A percentile compares a stretch with the other conserved stretches of the same genome.
Conservation (phyloP, 75 land plant genomes). For the Sequoiadendron giganteum region DNA sequence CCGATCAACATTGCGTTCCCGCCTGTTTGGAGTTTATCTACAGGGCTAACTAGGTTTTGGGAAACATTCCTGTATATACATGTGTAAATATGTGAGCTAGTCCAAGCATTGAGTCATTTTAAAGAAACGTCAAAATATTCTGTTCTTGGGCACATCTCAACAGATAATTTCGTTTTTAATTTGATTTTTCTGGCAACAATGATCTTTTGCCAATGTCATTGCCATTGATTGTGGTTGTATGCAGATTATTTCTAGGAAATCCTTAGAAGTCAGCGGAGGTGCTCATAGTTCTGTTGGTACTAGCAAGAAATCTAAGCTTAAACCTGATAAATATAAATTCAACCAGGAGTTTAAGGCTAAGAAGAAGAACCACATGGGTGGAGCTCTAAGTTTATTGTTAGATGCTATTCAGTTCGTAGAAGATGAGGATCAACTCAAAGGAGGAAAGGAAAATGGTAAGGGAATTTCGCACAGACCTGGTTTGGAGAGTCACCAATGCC, state of each 20-base stretch:
- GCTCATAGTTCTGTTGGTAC: neutral
- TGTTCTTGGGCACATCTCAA: neutral
- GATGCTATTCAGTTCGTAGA: neutral
- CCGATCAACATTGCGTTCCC: neutral
- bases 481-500: neutral
- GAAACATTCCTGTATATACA: neutral
- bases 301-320: neutral
- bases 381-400: neutral
- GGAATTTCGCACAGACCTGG: neutral
- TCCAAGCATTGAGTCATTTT: neutral
- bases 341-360: neutral
- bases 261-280: neutral
- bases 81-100: neutral
- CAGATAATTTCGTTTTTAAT: neutral
- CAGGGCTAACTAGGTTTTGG: neutral
- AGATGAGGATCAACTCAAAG: neutral
- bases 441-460: neutral
- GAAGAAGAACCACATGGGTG: neutral
- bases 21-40: neutral
- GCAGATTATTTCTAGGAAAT: neutral
- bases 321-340: neutral
- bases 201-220: neutral
- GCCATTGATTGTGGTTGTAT: neutral
- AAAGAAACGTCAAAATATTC: neutral
- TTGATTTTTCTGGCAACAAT: neutral